Base-by-base conservation (phyloP, 177 flowering plant genomes). In the Telopea speciosissima region DNA sequence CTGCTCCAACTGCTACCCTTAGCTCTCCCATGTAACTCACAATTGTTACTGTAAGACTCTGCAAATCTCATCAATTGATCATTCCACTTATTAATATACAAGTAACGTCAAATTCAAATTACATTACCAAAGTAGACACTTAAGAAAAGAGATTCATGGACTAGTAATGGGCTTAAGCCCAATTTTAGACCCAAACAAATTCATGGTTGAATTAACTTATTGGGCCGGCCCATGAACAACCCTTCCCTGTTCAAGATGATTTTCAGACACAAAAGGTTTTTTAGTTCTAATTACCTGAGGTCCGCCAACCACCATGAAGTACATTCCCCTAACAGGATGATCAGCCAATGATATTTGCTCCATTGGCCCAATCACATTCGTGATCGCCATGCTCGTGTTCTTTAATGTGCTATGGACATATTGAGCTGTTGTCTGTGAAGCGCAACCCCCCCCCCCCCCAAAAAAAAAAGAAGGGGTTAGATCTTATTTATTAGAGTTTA, bases 11-110 rank as follows among this genome's bases (percentile, higher is more conserved):
- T 1, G 84, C 72, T 62, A 85, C 61, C 49, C 74, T 82, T 65
- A 85, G 21, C 71, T 70, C 70, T 62, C 84, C 85, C 79, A 78
- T 78, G 66, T 85, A 85, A 66, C 84, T 85, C 66, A 80, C 6
- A 23, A 85, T 28, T 24, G 82, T 59, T 60, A 85, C 59, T 5
- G 62, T 72, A 21, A 83, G 77, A 66, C 81, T 80, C 87, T 84
- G 80, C 78, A 81, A 81, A 42, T 13, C 31, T 63, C 44, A 68
- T 1, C 33, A 26, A 42, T 8, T n/a, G n/a, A n/a, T 23, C 68
- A 42, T 66, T 14, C 31, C 31, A 28, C 4, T 28, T 28, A 28
- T 28, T 28, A 28, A 28, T 28, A 28, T 28, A 0, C 31, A 28
- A 28, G 31, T 28, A 28, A 28, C n/a, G 31, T 4, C 2, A 28